Base-by-base conservation (phyloP, 148 eudicot species). In the Agrostemma githago region DNA sequence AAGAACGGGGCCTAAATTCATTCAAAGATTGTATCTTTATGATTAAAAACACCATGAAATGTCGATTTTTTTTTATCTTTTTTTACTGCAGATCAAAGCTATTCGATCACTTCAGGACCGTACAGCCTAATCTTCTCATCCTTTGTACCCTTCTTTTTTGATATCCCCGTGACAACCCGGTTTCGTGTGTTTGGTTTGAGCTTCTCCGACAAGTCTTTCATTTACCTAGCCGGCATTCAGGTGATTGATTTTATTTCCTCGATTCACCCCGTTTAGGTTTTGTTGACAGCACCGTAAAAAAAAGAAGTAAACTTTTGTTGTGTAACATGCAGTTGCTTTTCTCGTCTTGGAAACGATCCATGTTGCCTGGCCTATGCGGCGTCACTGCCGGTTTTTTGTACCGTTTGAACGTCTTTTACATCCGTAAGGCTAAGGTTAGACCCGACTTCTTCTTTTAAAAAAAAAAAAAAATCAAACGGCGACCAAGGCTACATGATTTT, bases 211-310 rank as follows among this genome's bases (percentile, higher is more conserved):
- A 95, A 95, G 79, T 85, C 97, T 74, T 95, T 92, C 84, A 90
- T 92, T 62, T 95, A 95, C 82, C 81, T 92, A 81, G 99, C 99
- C 86, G 99, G 97, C 78, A 87, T 95, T 84, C 97, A 95, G 98
- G 99, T 95, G 85, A 80, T 48, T 57, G 34, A 54, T 64, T n/a
- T 61, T 16, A 62, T 38, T 43, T 34, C 37, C 15, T 4, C 48
- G 15, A 9, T 62, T 62, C 17, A 14, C 62, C 62, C 54, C 56
- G 44, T 17, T 17, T 16, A n/a, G 17, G 38, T 9, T 65, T 4
- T 76, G n/a, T 61, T 71, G 53, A 69, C 43, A 63, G 48, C 51
- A 53, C 56, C 11, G 56, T 10, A 26, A 26, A 26, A 26, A 26
- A 51, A 51, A 8, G 17, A 2, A 66, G 7, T 40, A 64, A 64